These are phyloP conservation scores for Solanum clarkiae DNA, from an alignment of 257 asterid genomes.

Conservation along the genomic window DNA sequence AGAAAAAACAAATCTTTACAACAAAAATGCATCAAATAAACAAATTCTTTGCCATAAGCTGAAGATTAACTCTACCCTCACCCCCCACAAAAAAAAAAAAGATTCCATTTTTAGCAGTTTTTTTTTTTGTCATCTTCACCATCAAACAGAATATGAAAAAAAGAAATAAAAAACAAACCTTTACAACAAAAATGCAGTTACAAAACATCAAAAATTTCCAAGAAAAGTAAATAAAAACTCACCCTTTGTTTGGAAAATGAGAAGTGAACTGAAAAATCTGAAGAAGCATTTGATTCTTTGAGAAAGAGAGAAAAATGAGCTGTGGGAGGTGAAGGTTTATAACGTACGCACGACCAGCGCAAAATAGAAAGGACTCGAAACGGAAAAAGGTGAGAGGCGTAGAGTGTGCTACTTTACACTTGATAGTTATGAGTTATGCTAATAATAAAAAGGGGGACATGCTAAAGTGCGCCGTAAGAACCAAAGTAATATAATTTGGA, in stretches of 20 bases:
- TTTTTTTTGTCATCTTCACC: background rate
- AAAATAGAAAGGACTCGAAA: background rate
- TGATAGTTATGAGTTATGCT: background rate
- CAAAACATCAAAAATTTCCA: background rate
- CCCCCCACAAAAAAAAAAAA: background rate
- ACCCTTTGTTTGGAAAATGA: constrained; percentile 1
- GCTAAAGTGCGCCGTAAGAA: constrained; percentile 5
- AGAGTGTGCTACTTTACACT: background rate
- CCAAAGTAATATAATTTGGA: constrained; percentile 1
- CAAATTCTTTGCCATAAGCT: background rate
- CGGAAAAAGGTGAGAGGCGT: background rate
- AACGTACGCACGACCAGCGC: constrained; percentile 9
- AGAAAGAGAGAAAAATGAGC: background rate
- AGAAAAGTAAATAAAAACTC: background rate
- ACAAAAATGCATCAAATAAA: background rate
- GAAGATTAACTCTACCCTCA: background rate
- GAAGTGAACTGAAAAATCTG: background rate
- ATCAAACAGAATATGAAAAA: background rate
- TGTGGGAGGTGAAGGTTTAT: constrained; percentile 18
- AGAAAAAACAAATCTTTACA: background rate
- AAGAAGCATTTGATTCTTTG: constrained; percentile 1
- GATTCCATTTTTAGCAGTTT: background rate
- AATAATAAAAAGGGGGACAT: background rate
- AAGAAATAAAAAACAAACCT: background rate
- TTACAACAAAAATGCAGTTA: background rate